Percentiles rank a stretch among this genome's conserved stretches.
Conservation (phyloP, 176 grass and related monocot species). For the Olyra latifolia region DNA sequence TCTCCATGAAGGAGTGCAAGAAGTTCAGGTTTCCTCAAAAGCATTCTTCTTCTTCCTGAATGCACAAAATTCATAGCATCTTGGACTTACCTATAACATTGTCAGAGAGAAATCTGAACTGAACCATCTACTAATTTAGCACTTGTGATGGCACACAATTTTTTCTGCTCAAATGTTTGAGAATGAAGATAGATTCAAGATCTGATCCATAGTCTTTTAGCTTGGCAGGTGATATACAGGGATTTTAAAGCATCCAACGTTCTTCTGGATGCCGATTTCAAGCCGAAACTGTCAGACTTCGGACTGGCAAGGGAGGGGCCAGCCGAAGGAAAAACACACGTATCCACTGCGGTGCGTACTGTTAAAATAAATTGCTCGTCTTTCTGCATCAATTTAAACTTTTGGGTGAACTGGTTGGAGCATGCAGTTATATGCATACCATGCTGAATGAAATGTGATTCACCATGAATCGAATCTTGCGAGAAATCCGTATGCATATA, state of each 20-base stretch:
- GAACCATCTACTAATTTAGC: not conserved
- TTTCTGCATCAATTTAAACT: too few species aligned
- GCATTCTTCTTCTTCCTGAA: not conserved
- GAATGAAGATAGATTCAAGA: not conserved
- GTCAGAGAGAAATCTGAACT: conserved; percentile 9
- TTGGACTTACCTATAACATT: not conserved
- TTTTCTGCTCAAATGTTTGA: not conserved
- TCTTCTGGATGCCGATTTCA: conserved; percentile 71
- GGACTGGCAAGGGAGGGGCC: conserved; percentile 85
- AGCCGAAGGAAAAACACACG: conserved; percentile 66
- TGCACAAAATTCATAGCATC: not conserved
- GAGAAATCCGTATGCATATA: not conserved
- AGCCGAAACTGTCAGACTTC: conserved; percentile 84
- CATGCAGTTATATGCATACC: too few species aligned
- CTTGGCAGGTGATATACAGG: conserved; percentile 79
- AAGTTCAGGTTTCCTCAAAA: conserved; percentile 65
- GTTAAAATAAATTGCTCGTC: too few species aligned
- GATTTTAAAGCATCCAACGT: conserved; percentile 94
- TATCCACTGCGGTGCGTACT: conserved; percentile 62
- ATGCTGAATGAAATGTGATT: not conserved
- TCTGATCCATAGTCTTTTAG: conserved; percentile 16
- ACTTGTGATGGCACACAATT: too few species aligned
- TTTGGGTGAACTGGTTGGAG: too few species aligned
- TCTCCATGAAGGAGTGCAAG: conserved; percentile 67
- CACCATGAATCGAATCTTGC: not conserved